A percentile compares a stretch with the other conserved stretches of the same genome.
These are phyloP conservation scores for Lepiota venenata DNA, from an alignment of 768 basidiomycete genomes.

Conservation along the genomic window DNA sequence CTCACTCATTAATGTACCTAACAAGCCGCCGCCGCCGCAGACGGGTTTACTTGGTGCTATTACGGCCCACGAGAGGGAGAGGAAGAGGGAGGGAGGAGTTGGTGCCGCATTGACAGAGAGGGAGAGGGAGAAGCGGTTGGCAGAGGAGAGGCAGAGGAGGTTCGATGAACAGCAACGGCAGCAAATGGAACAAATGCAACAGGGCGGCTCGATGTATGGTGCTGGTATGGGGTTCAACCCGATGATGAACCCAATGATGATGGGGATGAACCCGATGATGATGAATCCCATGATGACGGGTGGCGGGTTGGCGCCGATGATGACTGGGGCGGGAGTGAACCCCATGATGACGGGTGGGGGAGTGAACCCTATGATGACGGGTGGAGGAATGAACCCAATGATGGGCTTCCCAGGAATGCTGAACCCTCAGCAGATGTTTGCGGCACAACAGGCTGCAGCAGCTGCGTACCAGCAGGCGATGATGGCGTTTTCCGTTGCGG, in stretches of 20 bases:
- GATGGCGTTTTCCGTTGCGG: slow-evolving; percentile 76
- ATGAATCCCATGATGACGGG: slow-evolving; percentile 48
- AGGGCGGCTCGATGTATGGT: slow-evolving; percentile 71
- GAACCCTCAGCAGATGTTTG: slow-evolving; percentile 82
- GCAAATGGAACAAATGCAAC: slow-evolving; percentile 88
- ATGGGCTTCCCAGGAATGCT: slow-evolving; percentile 62
- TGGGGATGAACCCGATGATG: slow-evolving; percentile 50
- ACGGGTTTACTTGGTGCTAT: slow-evolving; percentile 95
- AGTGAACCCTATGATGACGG: slow-evolving; percentile 50
- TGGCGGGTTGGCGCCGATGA: slow-evolving; percentile 49
- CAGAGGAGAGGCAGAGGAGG: slow-evolving; percentile 90
- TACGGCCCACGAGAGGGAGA: slow-evolving; percentile 90
- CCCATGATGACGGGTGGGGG: slow-evolving; percentile 44
- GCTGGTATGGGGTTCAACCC: slow-evolving; percentile 59
- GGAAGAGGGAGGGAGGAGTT: slow-evolving; percentile 92
- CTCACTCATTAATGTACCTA: slow-evolving; percentile 92
- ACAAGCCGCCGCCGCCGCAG: slow-evolving; percentile 92
- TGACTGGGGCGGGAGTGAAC: slow-evolving; percentile 40
- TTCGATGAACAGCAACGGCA: slow-evolving; percentile 88
- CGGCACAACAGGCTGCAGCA: slow-evolving; percentile 73
- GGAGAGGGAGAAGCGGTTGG: slow-evolving; percentile 87
- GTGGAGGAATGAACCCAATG: slow-evolving; percentile 33
- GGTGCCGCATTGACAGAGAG: slow-evolving; percentile 94
- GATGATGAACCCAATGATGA: slow-evolving; percentile 80
- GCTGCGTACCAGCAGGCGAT: slow-evolving; percentile 90